Conservation (phyloP, 2,329 filamentous ascomycete genomes). For the Alternaria brassicae region DNA sequence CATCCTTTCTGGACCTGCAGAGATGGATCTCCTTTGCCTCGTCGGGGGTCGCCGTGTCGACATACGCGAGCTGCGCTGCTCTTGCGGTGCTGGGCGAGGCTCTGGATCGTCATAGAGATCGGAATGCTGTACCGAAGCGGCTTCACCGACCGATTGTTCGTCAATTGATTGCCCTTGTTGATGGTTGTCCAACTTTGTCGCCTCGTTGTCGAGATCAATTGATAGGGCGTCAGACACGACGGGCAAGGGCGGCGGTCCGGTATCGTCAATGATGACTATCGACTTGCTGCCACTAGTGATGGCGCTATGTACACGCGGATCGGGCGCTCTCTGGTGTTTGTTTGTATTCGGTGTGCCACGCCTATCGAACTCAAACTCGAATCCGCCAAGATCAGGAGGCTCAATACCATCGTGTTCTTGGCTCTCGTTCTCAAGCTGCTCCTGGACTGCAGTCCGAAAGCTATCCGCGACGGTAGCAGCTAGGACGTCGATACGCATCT, state of each 20-base stretch:
- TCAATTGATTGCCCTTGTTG: constrained; percentile 29
- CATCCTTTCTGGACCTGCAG: constrained; percentile 42
- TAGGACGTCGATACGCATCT: constrained; percentile 79
- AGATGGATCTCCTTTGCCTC: constrained; percentile 37
- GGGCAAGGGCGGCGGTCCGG: constrained; percentile 63
- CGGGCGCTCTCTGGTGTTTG: constrained; percentile 22
- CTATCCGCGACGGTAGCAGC: constrained; percentile 80
- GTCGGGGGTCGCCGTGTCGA: constrained; percentile 27
- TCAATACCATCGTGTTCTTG: constrained; percentile 24
- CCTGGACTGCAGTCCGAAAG: constrained; percentile 76
- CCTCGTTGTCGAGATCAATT: constrained; percentile 17
- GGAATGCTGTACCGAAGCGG: constrained; percentile 22
- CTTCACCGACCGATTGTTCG: constrained; percentile 19
- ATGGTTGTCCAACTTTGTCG: constrained; percentile 3
- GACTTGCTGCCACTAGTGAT: constrained; percentile 86
- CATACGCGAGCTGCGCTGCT: constrained; percentile 28
- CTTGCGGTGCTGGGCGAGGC: constrained; percentile 16
- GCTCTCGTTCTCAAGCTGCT: constrained; percentile 58
- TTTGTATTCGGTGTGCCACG: constrained; percentile 22
- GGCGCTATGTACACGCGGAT: constrained; percentile 57
- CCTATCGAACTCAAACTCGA: constrained; percentile 48
- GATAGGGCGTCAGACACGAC: constrained; percentile 61
- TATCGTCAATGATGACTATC: constrained; percentile 83
- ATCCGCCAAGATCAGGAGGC: constrained; percentile 39
- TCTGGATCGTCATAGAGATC: constrained; percentile 30